Evolutionary conservation across 352 stramenopile genomes (phyloP), one percentile per base, ranked within the genome.

Genomic region (Phytophthora citricola): DNA sequence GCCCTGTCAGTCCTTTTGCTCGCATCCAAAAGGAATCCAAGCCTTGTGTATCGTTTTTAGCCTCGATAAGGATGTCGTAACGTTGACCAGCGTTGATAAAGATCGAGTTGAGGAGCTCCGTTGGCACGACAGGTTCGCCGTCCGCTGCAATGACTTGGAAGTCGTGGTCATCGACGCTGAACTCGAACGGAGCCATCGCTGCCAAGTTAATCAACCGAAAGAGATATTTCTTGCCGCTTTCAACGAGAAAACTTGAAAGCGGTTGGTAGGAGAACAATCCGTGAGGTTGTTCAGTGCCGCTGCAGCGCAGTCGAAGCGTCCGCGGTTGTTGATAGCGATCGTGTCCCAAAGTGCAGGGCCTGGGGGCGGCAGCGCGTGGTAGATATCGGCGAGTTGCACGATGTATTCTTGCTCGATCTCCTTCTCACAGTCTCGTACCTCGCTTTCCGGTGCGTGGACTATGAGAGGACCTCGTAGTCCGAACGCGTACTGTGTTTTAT

Each of bases 121-220:
- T 66, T 8, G 73, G 65, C 26, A 47, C 20, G 7, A 80, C 36
- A 15, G 55, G 39, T 3, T 74, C 58, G 0, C 64, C 58, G 17
- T 81, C 73, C 7, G 66, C 65, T 31, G 64, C 61, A 9, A 81
- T 73, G 0, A 81, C 65, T 6, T 63, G 68, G 44, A 81, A 73
- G 10, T 63, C 46, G 50, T 80, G 72, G 15, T 70, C 50, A n/a
- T 80, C 68, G 43, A 80, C 63, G 5, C 68, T 80, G 46, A 80
- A 68, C 4, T 77, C 57, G 47, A 77, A 70, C 5, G 68, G 54
- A 26, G 64, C 72, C 50, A 77, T 61, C 0, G 64, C 72, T 3
- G 40, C 64, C 55, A 76, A 59, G 43, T 66, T 75, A 24, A 80
- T 77, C 9, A 80, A 39, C 2, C 72, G 55, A 9, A 80, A 43